Evolutionary conservation across 1,284 basidiomycete species (phyloP).

Genomic region (Austroboletus rostrupii): DNA sequence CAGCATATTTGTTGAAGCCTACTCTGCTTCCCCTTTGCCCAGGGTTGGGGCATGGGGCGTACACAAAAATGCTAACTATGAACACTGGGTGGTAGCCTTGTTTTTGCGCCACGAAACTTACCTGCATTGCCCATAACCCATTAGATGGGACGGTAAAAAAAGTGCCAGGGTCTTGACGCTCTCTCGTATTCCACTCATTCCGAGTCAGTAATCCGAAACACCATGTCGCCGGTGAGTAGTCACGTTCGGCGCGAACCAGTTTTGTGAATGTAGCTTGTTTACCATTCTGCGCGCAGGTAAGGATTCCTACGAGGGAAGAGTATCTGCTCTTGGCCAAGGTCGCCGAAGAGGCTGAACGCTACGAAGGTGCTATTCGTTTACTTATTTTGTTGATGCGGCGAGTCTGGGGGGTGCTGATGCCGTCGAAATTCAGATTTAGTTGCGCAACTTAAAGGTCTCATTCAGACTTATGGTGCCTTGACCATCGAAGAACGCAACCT

Average conservation of each 20-base stretch:
- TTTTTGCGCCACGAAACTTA: constrained; percentile 11
- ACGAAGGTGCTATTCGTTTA: constrained; percentile 43
- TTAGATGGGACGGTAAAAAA: constrained; percentile 28
- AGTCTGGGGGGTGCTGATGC: constrained; percentile 9
- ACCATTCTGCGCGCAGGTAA: constrained; percentile 20
- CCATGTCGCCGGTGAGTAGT: constrained; percentile 33
- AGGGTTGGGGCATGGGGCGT: constrained; percentile 18
- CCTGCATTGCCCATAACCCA: constrained; percentile 27
- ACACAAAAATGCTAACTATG: not conserved
- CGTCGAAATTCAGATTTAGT: constrained; percentile 46
- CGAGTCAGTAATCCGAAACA: not conserved
- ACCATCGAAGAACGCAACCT: constrained; percentile 65
- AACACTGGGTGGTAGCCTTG: constrained; percentile 11
- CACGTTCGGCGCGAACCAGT: not conserved
- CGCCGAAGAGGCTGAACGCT: constrained; percentile 64
- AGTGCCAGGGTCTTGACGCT: constrained; percentile 12
- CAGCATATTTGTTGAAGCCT: constrained; percentile 15
- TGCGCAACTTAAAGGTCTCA: constrained; percentile 52
- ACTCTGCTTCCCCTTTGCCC: constrained; percentile 24
- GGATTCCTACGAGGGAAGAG: constrained; percentile 34
- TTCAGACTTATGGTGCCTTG: constrained; percentile 46
- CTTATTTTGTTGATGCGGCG: not conserved
- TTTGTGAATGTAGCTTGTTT: not conserved
- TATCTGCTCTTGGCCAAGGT: constrained; percentile 57
- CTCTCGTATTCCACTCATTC: constrained; percentile 7